Evolutionary conservation across 1,284 basidiomycete species (phyloP).

Genomic region (Gymnopus androsaceus): DNA sequence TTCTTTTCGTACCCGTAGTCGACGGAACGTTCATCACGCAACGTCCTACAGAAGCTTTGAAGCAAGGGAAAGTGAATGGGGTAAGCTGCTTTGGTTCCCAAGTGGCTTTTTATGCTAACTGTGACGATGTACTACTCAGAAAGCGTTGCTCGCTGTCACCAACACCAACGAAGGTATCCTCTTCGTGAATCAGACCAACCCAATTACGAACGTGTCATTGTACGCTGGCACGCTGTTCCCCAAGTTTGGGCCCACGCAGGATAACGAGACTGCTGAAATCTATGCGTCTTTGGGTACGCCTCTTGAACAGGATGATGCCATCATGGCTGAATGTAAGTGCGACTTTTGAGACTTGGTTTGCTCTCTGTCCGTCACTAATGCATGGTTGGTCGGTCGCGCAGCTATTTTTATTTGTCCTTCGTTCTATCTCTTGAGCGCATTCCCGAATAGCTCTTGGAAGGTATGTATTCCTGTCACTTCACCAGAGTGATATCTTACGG

Average conservation of each 20-base stretch:
- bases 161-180: conserved; percentile 34
- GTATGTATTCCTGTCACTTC: conserved; percentile 12
- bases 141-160: conserved; percentile 28
- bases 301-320: conserved; percentile 25
- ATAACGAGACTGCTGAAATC: conserved; percentile 14
- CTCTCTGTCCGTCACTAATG: neutral
- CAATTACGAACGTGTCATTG: too few species aligned
- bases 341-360: neutral
- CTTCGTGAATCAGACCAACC: conserved; percentile 30
- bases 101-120: conserved; percentile 19
- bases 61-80: conserved; percentile 30
- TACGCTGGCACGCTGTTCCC: too few species aligned
- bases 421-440: conserved; percentile 22
- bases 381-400: neutral
- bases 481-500: neutral
- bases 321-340: conserved; percentile 34
- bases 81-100: conserved; percentile 19
- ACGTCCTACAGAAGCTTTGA: conserved; percentile 32
- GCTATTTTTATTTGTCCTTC: conserved; percentile 28
- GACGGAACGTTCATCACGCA: conserved; percentile 39
- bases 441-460: conserved; percentile 19
- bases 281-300: conserved; percentile 21
- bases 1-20: conserved; percentile 36
- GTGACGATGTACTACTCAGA: conserved; percentile 11
- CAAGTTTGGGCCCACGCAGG: conserved; percentile 18